Evolutionary conservation across 1,139 yeast genomes (phyloP).

Genomic region (Zygoascus sp.): DNA sequence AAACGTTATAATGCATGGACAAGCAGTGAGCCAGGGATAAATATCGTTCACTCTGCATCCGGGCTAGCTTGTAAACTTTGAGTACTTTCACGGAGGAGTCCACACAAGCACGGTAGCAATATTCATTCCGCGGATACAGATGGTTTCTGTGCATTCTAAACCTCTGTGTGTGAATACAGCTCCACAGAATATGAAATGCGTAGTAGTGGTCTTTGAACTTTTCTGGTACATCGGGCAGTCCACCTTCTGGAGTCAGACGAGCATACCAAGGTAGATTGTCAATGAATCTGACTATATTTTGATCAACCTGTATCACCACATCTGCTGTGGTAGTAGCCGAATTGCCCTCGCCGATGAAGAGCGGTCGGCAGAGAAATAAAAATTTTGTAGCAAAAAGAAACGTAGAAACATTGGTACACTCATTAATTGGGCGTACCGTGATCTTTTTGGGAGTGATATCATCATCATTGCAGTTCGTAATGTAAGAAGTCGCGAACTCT

Average conservation of each 20-base stretch:
- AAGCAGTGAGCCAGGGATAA: background rate
- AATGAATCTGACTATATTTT: background rate
- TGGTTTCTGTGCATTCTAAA: constrained; percentile 8
- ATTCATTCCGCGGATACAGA: constrained; percentile 8
- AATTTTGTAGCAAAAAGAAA: constrained; percentile 8
- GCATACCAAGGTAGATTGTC: constrained; percentile 4
- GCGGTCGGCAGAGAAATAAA: constrained; percentile 6
- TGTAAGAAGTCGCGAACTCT: background rate
- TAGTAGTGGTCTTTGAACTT: constrained; percentile 8
- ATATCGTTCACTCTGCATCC: background rate
- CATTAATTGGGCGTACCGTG: constrained; percentile 6
- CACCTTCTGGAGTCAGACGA: constrained; percentile 3
- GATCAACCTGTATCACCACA: constrained; percentile 5
- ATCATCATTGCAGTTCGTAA: constrained; percentile 11
- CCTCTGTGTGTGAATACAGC: constrained; percentile 12
- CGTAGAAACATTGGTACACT: constrained; percentile 7
- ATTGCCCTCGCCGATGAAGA: background rate
- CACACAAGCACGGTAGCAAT: constrained; percentile 11
- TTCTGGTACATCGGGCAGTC: constrained; percentile 6
- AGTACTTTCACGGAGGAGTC: constrained; percentile 1
- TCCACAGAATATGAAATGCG: constrained; percentile 9
- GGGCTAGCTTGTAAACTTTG: background rate
- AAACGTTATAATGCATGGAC: constrained; percentile 8
- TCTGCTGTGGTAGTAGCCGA: background rate
- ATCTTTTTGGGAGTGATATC: constrained; percentile 8